These are phyloP conservation scores for Pythium brassicae DNA, from an alignment of 352 stramenopile genomes.

Conservation along the genomic window DNA sequence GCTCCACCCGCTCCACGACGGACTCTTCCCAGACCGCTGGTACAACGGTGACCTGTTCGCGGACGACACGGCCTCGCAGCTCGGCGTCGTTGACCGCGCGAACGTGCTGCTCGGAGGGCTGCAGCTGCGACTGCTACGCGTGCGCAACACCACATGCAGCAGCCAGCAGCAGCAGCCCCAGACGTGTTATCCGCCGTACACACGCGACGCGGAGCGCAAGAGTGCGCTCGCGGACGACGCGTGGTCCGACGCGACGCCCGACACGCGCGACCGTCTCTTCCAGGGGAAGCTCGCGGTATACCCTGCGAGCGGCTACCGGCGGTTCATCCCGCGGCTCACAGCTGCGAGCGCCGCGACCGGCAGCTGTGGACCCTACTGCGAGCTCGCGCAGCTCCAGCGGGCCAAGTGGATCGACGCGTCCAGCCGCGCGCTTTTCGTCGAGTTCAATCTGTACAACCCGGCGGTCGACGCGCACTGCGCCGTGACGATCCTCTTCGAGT, in stretches of 20 bases:
- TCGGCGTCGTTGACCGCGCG: conserved; percentile 40
- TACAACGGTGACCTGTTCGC: conserved; percentile 55
- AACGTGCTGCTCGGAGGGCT: conserved; percentile 61
- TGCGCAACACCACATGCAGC: conserved; percentile 21
- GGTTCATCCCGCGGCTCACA: conserved; percentile 20
- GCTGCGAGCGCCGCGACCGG: conserved; percentile 1
- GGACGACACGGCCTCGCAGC: conserved; percentile 38
- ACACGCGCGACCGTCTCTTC: conserved; percentile 10
- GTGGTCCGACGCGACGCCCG: conserved; percentile 15
- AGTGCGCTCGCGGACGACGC: conserved; percentile 20
- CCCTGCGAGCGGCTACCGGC: conserved; percentile 16
- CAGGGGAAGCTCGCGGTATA: conserved; percentile 34
- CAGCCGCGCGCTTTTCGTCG: conserved; percentile 40
- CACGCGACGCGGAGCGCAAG: conserved; percentile 17
- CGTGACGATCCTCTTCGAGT: conserved; percentile 54
- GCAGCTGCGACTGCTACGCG: conserved; percentile 45
- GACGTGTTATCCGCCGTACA: conserved; percentile 39
- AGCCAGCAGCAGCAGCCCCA: neutral
- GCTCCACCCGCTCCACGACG: conserved; percentile 27
- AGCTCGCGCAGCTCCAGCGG: conserved; percentile 28
- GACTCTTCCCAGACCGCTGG: conserved; percentile 46
- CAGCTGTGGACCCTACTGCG: conserved; percentile 30
- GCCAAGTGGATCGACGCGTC: conserved; percentile 47
- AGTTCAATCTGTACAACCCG: conserved; percentile 69
- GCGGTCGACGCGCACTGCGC: conserved; percentile 41